These are phyloP conservation scores for Cladosporium sp. DNA, from an alignment of 2,329 filamentous ascomycete genomes.

Conservation along the genomic window DNA sequence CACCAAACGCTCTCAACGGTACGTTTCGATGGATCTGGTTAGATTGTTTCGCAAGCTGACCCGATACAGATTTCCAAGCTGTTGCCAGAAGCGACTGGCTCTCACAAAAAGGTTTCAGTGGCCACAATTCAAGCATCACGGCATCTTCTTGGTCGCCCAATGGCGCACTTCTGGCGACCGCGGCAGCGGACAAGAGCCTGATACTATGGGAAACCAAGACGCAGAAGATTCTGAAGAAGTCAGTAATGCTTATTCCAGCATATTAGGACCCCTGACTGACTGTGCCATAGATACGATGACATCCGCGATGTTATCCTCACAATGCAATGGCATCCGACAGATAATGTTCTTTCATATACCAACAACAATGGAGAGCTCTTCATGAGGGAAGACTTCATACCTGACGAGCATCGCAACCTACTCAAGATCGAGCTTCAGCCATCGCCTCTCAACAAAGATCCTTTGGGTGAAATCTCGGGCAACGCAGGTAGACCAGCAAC, in stretches of 20 bases:
- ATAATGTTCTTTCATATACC: conserved; percentile 87
- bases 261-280: background rate
- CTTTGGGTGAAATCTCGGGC: conserved; percentile 63
- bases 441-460: conserved; percentile 82
- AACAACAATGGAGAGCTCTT: conserved; percentile 90
- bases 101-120: conserved; percentile 72
- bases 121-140: conserved; percentile 79
- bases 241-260: background rate
- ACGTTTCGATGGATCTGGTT: background rate
- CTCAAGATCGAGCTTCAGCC: conserved; percentile 60
- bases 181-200: conserved; percentile 58
- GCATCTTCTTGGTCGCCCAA: conserved; percentile 92
- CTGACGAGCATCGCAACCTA: conserved; percentile 45
- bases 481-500: conserved; percentile 56
- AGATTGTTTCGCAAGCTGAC: background rate
- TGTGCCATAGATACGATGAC: conserved; percentile 57
- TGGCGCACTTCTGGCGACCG: conserved; percentile 73
- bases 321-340: conserved; percentile 82
- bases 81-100: conserved; percentile 89
- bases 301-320: conserved; percentile 70
- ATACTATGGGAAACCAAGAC: conserved; percentile 86
- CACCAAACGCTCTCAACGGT: conserved; percentile 68
- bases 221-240: conserved; percentile 72
- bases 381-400: conserved; percentile 70
- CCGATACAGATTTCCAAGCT: conserved; percentile 65